Conservation (phyloP, 2,329 filamentous ascomycete genomes). For the Arthrobotrys iridis region DNA sequence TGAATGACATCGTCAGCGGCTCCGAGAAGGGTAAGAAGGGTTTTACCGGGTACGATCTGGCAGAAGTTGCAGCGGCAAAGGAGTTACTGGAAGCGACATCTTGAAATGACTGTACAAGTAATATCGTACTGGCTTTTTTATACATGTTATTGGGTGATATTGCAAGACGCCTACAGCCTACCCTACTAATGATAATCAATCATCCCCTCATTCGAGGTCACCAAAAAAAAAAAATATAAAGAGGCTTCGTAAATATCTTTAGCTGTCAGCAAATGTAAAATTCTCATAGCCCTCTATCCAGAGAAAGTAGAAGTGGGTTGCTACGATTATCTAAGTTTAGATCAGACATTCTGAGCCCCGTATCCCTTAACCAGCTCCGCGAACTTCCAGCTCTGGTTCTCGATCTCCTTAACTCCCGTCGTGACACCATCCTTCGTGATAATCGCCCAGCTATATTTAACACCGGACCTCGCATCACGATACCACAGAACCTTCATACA, state of each 20-base stretch:
- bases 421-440: constrained; percentile 90
- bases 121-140: too few species aligned
- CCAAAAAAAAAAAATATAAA: not conserved
- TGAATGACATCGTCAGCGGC: constrained; percentile 78
- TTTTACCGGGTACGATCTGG: constrained; percentile 77
- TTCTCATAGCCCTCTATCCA: too few species aligned
- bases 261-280: not conserved
- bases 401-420: constrained; percentile 84
- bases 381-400: constrained; percentile 94
- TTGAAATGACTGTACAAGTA: constrained; percentile 9
- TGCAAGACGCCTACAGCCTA: constrained; percentile 28
- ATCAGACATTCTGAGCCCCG: constrained; percentile 77
- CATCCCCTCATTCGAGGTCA: not conserved
- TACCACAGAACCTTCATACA: constrained; percentile 99
- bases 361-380: constrained; percentile 95
- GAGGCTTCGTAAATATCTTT: not conserved
- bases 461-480: constrained; percentile 90
- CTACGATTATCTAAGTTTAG: not conserved
- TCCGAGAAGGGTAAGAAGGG: constrained; percentile 70
- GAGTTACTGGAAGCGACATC: constrained; percentile 69
- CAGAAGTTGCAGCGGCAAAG: constrained; percentile 76
- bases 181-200: constrained; percentile 42
- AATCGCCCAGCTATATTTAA: constrained; percentile 89
- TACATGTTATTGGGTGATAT: too few species aligned
- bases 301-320: too few species aligned